These are phyloP conservation scores for Penicillium fuscoglaucum DNA, from an alignment of 2,329 filamentous ascomycete species.

Conservation along the genomic window DNA sequence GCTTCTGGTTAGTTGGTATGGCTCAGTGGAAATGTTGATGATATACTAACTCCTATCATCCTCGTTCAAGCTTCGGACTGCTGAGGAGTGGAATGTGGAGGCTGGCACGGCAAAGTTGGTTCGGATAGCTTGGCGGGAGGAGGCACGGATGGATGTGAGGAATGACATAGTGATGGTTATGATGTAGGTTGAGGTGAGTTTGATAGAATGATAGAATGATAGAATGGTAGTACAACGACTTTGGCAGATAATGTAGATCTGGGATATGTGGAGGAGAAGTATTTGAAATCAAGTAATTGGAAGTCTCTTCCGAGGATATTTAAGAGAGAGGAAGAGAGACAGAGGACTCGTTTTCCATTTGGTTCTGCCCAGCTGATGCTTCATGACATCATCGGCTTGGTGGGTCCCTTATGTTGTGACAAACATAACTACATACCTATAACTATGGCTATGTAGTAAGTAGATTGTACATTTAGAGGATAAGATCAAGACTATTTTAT, in stretches of 20 bases:
- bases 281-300: not conserved
- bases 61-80: conserved; percentile 35
- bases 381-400: conserved; percentile 2
- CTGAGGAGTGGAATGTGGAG: conserved; percentile 34
- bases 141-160: conserved; percentile 31
- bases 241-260: not conserved
- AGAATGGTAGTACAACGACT: not conserved
- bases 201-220: not conserved
- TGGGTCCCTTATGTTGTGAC: not conserved
- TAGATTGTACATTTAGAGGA: too few relatives aligned
- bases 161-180: conserved; percentile 36
- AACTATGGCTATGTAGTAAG: too few relatives aligned
- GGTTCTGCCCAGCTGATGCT: conserved; percentile 2
- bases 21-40: not conserved
- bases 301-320: not conserved
- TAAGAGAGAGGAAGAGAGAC: not conserved
- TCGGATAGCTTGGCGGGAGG: conserved; percentile 25
- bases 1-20: not conserved
- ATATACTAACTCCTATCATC: conserved; percentile 34
- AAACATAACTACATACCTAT: not conserved
- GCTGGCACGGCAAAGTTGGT: conserved; percentile 17
- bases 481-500: too few relatives aligned
- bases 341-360: not conserved
- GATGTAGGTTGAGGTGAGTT: not conserved
- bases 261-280: not conserved